Evolutionary conservation across 805 yeast genomes (phyloP).

Genomic region (Wickerhamomyces kurtzmanii): DNA sequence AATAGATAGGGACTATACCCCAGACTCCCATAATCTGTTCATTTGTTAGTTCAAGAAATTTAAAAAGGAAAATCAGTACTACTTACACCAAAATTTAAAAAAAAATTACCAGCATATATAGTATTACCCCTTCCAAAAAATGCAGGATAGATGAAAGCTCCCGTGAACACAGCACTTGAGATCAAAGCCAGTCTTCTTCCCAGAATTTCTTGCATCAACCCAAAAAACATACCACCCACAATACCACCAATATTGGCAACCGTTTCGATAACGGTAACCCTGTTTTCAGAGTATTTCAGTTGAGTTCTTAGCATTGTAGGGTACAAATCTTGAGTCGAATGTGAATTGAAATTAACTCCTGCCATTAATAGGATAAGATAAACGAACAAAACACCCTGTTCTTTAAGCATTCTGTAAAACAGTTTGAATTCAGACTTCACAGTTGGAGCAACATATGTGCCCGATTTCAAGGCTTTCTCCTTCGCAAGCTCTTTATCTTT

Average conservation of each 20-base stretch:
- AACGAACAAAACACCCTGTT: slow-evolving; percentile 52
- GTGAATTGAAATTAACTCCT: slow-evolving; percentile 63
- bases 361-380: slow-evolving; percentile 55
- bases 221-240: slow-evolving; percentile 49
- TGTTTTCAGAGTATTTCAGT: slow-evolving; percentile 32
- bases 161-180: slow-evolving; percentile 43
- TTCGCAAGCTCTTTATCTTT: slow-evolving; percentile 17
- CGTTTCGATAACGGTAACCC: slow-evolving; percentile 48
- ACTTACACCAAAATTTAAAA: slow-evolving; percentile 55
- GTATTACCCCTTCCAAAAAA: slow-evolving; percentile 26
- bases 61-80: too few relatives aligned
- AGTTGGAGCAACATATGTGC: slow-evolving; percentile 17
- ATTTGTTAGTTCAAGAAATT: too few relatives aligned
- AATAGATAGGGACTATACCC: slow-evolving; percentile 62
- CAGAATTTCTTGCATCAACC: slow-evolving; percentile 43
- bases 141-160: slow-evolving; percentile 55
- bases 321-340: slow-evolving; percentile 67
- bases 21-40: slow-evolving; percentile 63
- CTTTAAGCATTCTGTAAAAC: slow-evolving; percentile 26
- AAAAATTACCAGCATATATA: slow-evolving; percentile 52
- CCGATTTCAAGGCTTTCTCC: slow-evolving; percentile 17
- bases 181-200: slow-evolving; percentile 56
- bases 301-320: slow-evolving; percentile 55
- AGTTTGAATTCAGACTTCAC: slow-evolving; percentile 12
- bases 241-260: slow-evolving; percentile 63